Percentiles rank a stretch among this genome's conserved stretches.
phyloP scores from a whole-genome alignment of 2,329 filamentous ascomycete species.

The Fusarium sororula region DNA sequence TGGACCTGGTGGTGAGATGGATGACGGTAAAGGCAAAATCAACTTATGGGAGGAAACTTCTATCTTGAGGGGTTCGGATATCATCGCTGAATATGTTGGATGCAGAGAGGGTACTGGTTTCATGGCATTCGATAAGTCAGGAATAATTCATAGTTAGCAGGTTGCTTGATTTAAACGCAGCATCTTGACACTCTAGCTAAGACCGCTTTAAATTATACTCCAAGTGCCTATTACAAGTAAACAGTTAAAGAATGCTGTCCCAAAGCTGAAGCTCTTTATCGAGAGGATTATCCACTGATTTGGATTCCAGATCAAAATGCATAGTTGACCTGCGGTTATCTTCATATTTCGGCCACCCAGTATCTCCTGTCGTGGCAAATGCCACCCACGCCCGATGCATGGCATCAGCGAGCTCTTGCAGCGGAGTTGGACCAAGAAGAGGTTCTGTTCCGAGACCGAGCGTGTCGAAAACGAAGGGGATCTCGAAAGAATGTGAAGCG shows the following conservation, averaged over 20 bases:
- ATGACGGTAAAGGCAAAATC: background rate
- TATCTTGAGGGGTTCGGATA: background rate
- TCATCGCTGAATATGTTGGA: background rate
- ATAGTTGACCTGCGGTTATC: background rate
- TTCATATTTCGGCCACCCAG: background rate
- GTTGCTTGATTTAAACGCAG: background rate
- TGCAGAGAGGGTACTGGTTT: background rate
- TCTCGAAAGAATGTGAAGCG: background rate
- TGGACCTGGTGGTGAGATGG: background rate
- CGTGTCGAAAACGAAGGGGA: background rate
- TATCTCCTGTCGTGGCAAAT: background rate
- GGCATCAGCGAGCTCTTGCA: background rate
- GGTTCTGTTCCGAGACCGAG: background rate
- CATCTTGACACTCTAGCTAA: too few species aligned
- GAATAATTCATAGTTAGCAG: background rate
- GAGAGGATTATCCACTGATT: background rate
- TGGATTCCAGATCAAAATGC: background rate
- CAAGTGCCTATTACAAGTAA: too few species aligned
- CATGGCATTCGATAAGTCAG: background rate
- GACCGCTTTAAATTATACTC: rapidly evolving
- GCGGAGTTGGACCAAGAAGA: background rate
- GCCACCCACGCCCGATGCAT: background rate
- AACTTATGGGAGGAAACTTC: background rate
- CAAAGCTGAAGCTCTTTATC: background rate
- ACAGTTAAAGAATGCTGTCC: background rate